Evolutionary conservation across 2,329 filamentous ascomycete species (phyloP), one percentile per base, ranked within the genome.

Genomic region (Cladobotryum protrusum): DNA sequence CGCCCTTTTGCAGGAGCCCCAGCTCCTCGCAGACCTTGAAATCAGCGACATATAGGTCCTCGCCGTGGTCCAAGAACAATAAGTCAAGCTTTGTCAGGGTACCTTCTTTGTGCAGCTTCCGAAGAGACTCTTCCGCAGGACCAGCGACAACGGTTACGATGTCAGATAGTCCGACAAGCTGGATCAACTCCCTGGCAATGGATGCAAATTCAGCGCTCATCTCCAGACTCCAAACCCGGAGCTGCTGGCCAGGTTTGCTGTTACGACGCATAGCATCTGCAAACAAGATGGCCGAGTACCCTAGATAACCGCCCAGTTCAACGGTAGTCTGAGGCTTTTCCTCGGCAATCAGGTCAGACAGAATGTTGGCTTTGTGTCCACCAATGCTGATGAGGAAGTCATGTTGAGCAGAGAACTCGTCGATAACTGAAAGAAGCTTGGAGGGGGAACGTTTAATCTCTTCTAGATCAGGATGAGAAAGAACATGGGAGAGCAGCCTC

Each of bases 61-160:
- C 91, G 67, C 85, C 85, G 65, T 93, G 88, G 60, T 93, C 89
- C 34, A 93, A 70, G 65, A 93, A 92, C 65, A 90, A 72, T 36
- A 91, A 68, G 58, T 89, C 86, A 52, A 90, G 79, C 42, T 76
- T 73, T 19, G 72, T 66, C 19, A 90, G 63, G 4, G 63, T 59
- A 0, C 81, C 81, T 3, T 72, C 64, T 1, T 68, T 59, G 54
- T 82, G 73, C 4, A 92, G 71, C 5, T 79, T 76, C 44, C 76
- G 73, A 42, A 92, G 72, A 0, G 82, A 83, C n/a, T 75, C 72
- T 52, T 85, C 79, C 56, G 84, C 86, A 4, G 82, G 74, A 4
- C 87, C 88, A 19, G 90, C 78, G 17, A 88, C 64, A 8, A 92
- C 82, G 55, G 79, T 80, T 41, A 92, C 85, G 4, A 87, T 68